These are phyloP conservation scores for Phytophthora agathidicida DNA, from an alignment of 352 stramenopile genomes.

Conservation along the genomic window DNA sequence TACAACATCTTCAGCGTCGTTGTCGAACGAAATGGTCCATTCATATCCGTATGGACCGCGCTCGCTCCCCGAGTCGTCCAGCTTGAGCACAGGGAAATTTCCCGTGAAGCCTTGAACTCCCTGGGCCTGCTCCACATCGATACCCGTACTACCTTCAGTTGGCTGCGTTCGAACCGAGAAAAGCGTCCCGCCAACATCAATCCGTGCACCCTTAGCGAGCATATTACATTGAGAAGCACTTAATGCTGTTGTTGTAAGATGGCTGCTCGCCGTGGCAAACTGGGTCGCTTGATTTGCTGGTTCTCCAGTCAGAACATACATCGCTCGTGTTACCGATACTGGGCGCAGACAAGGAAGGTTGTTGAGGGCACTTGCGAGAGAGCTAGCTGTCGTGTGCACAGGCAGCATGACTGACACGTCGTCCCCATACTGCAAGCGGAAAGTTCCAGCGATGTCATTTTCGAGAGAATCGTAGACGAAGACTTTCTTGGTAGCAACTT, in stretches of 20 bases:
- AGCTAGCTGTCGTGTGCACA: constrained; percentile 51
- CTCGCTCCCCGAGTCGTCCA: constrained; percentile 47
- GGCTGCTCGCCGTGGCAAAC: too few species aligned
- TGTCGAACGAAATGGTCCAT: constrained; percentile 73
- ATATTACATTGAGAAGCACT: constrained; percentile 39
- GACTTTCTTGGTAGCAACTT: constrained; percentile 51
- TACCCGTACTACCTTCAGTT: constrained; percentile 28
- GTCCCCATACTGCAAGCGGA: constrained; percentile 72
- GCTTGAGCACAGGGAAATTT: constrained; percentile 40
- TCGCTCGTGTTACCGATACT: constrained; percentile 47
- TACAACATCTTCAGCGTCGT: constrained; percentile 41
- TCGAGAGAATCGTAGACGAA: constrained; percentile 47
- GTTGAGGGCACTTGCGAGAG: constrained; percentile 42
- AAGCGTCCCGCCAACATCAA: constrained; percentile 34
- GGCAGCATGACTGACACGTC: constrained; percentile 49
- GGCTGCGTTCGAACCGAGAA: constrained; percentile 60
- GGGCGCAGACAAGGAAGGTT: constrained; percentile 55
- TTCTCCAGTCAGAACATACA: constrained; percentile 57
- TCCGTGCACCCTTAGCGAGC: constrained; percentile 38
- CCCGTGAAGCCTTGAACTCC: constrained; percentile 34
- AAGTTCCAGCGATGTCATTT: constrained; percentile 70
- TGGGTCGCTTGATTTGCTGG: too few species aligned
- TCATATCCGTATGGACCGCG: constrained; percentile 60
- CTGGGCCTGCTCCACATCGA: constrained; percentile 53
- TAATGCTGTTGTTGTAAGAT: constrained; percentile 50